Base-by-base conservation (phyloP, 139 green algal genomes). In the Picochlorum sp. region DNA sequence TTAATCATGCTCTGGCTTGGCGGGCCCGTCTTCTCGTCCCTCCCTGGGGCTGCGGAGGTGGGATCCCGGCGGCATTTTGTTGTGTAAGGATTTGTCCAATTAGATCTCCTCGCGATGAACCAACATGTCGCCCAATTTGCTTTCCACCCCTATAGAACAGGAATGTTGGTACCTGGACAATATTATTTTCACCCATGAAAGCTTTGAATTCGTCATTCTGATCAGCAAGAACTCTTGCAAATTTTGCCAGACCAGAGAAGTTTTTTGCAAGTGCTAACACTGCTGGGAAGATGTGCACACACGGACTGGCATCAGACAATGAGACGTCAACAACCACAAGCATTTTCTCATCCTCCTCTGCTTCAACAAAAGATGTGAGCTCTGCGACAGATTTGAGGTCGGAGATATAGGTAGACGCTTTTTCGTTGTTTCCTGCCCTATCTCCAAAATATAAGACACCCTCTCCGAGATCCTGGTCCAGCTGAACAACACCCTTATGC, bases 41-140 rank as follows among this genome's bases (percentile, higher is more conserved):
- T 56, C 28, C 8, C 29, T 36, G 50, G 32, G 67, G 36, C 33
- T 36, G 36, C 22, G 71, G 77, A 36, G 65, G 71, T 25, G 50
- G 28, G 13, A 82, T 59, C 20, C 73, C 80, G 32, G 53, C 6
- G n/a, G 56, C 56, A 24, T 55, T 49, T 51, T 85, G 73, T 49
- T 81, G 70, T 59, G 72, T 35, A 50, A 90, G 60, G 44, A 90
- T 89, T 43, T 88, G 70, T 6, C 82, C 82, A n/a, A 90, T 94
- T 3, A 95, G 63, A 70, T 95, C 87, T 25, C 65, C 86, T 18
- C 87, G 70, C 44, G 63, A 78, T 58, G 65, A 77, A n/a, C 87
- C 86, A 16, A 89, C 79, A 59, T 92, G 84, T 3, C 82, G 69
- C 4, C 73, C 78, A 24, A 86, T 72, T 49, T 75, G 59, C 60